These are phyloP conservation scores for Colletotrichum tabaci DNA, from an alignment of 2,329 filamentous ascomycete species.

Conservation along the genomic window DNA sequence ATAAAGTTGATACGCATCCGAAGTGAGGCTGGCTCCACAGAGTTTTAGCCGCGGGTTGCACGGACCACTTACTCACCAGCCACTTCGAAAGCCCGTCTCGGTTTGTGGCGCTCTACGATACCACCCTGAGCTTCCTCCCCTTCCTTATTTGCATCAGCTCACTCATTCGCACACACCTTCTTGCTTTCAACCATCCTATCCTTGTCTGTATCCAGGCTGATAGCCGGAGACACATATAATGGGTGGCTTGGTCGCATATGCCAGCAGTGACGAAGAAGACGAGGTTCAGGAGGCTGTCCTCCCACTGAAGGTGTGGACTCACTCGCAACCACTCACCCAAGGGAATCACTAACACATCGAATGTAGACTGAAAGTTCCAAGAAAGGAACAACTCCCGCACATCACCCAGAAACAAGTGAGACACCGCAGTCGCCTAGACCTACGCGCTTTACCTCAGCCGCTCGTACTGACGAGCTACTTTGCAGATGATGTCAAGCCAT, in stretches of 20 bases:
- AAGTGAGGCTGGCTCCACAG: constrained; percentile 28
- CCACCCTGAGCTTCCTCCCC: neutral
- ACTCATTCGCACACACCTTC: neutral
- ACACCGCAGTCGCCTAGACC: no score
- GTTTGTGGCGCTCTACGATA: constrained; percentile 10
- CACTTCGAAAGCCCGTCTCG: neutral
- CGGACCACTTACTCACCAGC: neutral
- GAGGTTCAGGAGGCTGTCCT: constrained; percentile 45
- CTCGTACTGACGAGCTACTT: constrained; percentile 4
- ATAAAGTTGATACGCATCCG: constrained; percentile 28
- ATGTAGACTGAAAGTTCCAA: constrained; percentile 12
- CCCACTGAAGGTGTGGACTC: constrained; percentile 20
- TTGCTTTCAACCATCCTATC: constrained; percentile 43
- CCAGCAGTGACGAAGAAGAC: constrained; percentile 67
- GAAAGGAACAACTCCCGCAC: neutral
- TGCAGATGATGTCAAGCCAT: constrained; percentile 12
- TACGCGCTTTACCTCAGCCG: neutral
- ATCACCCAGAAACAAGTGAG: constrained; percentile 13
- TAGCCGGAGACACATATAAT: constrained; percentile 45
- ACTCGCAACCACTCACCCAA: neutral
- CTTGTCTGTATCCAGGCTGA: no score
- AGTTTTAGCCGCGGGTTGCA: constrained; percentile 4
- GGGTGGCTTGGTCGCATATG: constrained; percentile 65
- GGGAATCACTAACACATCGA: constrained; percentile 12
- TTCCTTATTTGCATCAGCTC: neutral